Percentiles rank a stretch among this genome's conserved stretches.
Evolutionary conservation across 306 rosid genomes (phyloP).

Genomic region (Casuarina glauca): DNA sequence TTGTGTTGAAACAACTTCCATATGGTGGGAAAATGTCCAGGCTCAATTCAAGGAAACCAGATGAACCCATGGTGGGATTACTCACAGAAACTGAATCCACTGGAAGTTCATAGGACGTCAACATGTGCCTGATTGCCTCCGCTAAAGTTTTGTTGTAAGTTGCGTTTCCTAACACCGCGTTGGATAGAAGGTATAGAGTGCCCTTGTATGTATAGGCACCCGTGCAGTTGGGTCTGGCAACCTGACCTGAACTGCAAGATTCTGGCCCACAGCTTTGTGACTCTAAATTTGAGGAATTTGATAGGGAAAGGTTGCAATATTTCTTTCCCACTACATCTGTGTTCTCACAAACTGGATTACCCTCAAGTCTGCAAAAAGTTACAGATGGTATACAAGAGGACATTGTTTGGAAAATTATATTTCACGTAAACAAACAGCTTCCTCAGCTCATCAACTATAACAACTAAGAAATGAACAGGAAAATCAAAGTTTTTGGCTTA

Average conservation of each 20-base stretch:
- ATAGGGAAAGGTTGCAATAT: slow-evolving; percentile 40
- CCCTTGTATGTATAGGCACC: slow-evolving; percentile 71
- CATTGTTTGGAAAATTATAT: background rate
- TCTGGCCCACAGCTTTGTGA: slow-evolving; percentile 29
- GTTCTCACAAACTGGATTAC: slow-evolving; percentile 49
- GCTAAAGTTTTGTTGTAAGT: slow-evolving; percentile 29
- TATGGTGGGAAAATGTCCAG: slow-evolving; percentile 52
- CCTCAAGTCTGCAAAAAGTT: slow-evolving; percentile 43
- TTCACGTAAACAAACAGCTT: background rate
- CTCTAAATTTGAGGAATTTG: slow-evolving; percentile 29
- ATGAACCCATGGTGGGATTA: slow-evolving; percentile 24
- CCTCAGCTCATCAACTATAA: background rate
- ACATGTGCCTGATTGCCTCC: slow-evolving; percentile 12
- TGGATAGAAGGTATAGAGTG: slow-evolving; percentile 45
- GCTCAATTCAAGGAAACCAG: slow-evolving; percentile 39
- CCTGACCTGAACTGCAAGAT: slow-evolving; percentile 35
- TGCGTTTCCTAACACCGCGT: slow-evolving; percentile 44
- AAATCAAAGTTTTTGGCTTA: background rate
- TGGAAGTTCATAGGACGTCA: slow-evolving; percentile 8
- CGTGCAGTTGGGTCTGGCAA: slow-evolving; percentile 58
- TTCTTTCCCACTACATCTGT: slow-evolving; percentile 9
- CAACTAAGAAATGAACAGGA: background rate
- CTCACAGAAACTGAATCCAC: slow-evolving; percentile 55
- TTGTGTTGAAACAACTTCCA: slow-evolving; percentile 40
- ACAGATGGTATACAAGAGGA: background rate